Base-by-base conservation (phyloP, 345 rosid species). In the Citrus trifoliata region DNA sequence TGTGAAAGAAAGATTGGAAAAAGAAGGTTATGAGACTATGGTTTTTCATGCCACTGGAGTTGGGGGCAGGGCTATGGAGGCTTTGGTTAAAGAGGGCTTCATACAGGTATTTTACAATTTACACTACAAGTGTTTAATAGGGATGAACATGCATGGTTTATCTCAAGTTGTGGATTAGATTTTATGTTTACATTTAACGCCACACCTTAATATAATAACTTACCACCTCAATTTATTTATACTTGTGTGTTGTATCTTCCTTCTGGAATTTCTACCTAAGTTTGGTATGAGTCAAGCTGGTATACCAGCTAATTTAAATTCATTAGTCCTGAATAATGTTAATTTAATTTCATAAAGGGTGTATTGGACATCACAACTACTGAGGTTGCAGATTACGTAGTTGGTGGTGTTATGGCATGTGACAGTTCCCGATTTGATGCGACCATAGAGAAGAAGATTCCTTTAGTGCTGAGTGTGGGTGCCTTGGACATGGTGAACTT, bases 401-500 rank as follows among this genome's bases (percentile, higher is more conserved):
- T 92, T 67, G 98, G 98, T 79, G 99, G 99, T 67, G 93, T 90
- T 79, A 93, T 93, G 97, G 95, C 99, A 72, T 92, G 99, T 81
- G 89, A 95, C 82, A 84, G 88, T 82, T 92, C 93, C 66, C 97
- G 97, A 60, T 95, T 93, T 77, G 92, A 93, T 84, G 89, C 85
- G 46, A 87, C 88, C 61, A 82, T 90, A 70, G 94, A 95, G 84
- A 89, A 86, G 88, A 90, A 90, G 80, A 86, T 95, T 80, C 99
- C 98, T 42, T 84, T 93, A 78, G 97, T 95, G 55, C 82, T 95
- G 73, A 95, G 98, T 71, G 90, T 91, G 5, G 99, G 98, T 64
- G 99, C 98, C 65, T 87, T 95, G 82, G 99, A 95, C 84, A 92
- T 91, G 96, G 99, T 91, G 81, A 95, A 90, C 82, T 95, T 95